These are phyloP conservation scores for Plasmodium vinckei DNA, from an alignment of 169 alveolate species.

Conservation along the genomic window DNA sequence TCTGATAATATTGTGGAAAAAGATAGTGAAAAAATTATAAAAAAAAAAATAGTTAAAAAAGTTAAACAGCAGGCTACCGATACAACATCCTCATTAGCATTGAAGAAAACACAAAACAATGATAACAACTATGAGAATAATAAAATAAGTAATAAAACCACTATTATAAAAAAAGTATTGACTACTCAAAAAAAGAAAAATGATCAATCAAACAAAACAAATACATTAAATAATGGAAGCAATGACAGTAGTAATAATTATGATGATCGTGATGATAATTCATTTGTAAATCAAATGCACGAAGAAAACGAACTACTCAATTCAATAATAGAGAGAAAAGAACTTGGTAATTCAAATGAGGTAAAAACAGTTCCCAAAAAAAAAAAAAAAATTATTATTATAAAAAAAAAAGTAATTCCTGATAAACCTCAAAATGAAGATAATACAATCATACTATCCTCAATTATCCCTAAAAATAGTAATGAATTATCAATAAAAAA, in stretches of 20 bases:
- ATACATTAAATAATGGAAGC: too few relatives aligned
- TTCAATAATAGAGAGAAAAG: conserved; percentile 20
- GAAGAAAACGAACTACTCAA: conserved; percentile 46
- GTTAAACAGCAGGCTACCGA: conserved; percentile 5
- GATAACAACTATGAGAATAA: background rate
- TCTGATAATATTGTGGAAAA: background rate
- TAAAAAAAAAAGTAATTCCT: conserved; percentile 6
- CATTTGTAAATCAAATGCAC: background rate
- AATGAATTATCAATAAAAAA: background rate
- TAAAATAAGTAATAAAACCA: too few relatives aligned
- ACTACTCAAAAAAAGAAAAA: too few relatives aligned
- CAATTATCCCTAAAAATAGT: too few relatives aligned
- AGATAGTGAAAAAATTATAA: conserved; percentile 19
- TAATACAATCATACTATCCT: too few relatives aligned
- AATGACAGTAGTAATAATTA: too few relatives aligned
- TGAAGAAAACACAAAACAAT: conserved; percentile 4
- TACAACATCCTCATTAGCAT: background rate
- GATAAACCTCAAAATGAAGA: conserved; percentile 15
- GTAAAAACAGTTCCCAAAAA: conserved; percentile 2
- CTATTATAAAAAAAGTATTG: too few relatives aligned
- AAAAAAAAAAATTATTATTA: conserved; percentile 25
- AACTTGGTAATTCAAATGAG: background rate
- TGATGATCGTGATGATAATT: background rate
- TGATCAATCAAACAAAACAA: too few relatives aligned
- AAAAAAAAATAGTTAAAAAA: conserved; percentile 24